A percentile compares a stretch with the other conserved stretches of the same genome.
Evolutionary conservation across 805 yeast genomes (phyloP).

Genomic region (Candida oleophila): DNA sequence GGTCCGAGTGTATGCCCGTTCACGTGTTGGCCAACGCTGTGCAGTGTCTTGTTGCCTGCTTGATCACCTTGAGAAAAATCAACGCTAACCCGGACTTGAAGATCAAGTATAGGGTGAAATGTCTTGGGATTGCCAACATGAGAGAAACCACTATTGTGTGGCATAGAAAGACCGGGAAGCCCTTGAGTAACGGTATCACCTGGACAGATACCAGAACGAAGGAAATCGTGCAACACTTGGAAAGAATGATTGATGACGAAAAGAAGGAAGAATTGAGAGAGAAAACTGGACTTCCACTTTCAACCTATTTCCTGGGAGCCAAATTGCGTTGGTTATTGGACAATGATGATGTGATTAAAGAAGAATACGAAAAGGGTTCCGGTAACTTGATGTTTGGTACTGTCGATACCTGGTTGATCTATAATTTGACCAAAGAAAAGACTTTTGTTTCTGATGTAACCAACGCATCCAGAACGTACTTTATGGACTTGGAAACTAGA

Average conservation of each 20-base stretch:
- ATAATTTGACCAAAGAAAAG: conserved; percentile 71
- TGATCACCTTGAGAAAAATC: conserved; percentile 53
- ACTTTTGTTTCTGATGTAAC: conserved; percentile 82
- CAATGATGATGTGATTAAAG: conserved; percentile 64
- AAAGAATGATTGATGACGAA: conserved; percentile 51
- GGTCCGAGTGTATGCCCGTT: conserved; percentile 93
- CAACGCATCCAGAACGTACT: conserved; percentile 88
- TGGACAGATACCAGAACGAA: conserved; percentile 95
- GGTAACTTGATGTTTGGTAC: conserved; percentile 85
- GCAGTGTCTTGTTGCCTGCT: conserved; percentile 71
- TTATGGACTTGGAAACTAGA: conserved; percentile 76
- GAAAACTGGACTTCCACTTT: conserved; percentile 81
- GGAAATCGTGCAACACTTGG: conserved; percentile 63
- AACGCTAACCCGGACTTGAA: conserved; percentile 51
- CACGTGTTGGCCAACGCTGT: conserved; percentile 78
- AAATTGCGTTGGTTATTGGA: conserved; percentile 88
- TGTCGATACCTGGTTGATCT: conserved; percentile 90
- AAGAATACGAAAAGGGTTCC: conserved; percentile 71
- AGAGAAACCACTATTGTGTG: conserved; percentile 91
- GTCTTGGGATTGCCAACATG: conserved; percentile 92
- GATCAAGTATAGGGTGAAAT: conserved; percentile 60
- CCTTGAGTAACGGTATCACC: conserved; percentile 85
- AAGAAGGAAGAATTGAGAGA: conserved; percentile 57
- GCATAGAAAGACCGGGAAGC: conserved; percentile 80
- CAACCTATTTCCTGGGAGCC: conserved; percentile 89